Evolutionary conservation across 2,329 filamentous ascomycete species (phyloP).

Genomic region (Knufia fluminis): DNA sequence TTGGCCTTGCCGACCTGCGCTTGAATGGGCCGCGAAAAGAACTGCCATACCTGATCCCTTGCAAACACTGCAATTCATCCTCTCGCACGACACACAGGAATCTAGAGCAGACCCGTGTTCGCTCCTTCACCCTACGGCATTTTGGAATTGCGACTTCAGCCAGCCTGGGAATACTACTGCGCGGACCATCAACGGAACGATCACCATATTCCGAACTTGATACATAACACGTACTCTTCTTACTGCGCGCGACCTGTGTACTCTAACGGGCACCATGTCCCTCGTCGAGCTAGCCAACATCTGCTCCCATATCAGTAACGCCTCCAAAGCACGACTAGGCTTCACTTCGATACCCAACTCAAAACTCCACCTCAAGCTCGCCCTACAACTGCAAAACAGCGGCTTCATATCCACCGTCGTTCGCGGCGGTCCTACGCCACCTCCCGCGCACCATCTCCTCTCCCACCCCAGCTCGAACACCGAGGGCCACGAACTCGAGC

Average conservation of each 20-base stretch:
- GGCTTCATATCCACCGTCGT: constrained; percentile 76
- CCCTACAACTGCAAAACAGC: constrained; percentile 68
- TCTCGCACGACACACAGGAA: no score
- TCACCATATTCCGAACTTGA: no score
- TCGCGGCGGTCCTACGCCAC: constrained; percentile 56
- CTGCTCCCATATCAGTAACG: constrained; percentile 88
- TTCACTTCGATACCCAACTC: constrained; percentile 74
- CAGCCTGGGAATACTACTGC: neutral
- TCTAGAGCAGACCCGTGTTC: neutral
- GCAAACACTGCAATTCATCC: no score
- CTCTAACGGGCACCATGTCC: constrained; percentile 45
- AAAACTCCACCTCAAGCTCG: constrained; percentile 68
- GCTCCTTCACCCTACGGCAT: neutral
- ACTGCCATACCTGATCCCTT: no score
- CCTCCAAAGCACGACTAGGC: constrained; percentile 69
- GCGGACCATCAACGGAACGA: no score
- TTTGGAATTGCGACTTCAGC: neutral
- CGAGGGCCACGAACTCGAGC: constrained; percentile 33
- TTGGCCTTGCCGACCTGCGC: neutral
- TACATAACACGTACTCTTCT: no score
- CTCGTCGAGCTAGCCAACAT: constrained; percentile 67
- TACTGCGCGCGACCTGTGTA: neutral
- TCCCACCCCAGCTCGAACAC: constrained; percentile 37
- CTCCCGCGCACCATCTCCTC: constrained; percentile 43
- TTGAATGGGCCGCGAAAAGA: no score